A percentile compares a stretch with the other conserved stretches of the same genome.
phyloP scores from a whole-genome alignment of 495 filamentous ascomycete genomes.

The Penicillium chermesinum region DNA sequence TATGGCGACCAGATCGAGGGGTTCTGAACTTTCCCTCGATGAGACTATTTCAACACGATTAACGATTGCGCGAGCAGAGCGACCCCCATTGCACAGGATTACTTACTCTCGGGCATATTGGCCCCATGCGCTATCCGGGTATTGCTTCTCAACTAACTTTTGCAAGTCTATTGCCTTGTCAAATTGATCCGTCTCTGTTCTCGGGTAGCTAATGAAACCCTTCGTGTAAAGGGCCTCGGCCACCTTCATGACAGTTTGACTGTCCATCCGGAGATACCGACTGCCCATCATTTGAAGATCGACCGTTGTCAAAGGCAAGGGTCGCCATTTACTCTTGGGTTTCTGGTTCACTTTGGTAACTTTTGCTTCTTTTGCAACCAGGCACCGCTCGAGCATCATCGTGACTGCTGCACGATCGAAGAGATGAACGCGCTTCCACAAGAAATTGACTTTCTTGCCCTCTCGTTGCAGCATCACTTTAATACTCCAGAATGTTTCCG shows the following conservation, averaged over 20 bases:
- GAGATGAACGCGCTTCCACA: slow-evolving; percentile 74
- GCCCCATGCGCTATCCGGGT: slow-evolving; percentile 70
- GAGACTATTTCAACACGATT: slow-evolving; percentile 42
- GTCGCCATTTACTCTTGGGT: slow-evolving; percentile 90
- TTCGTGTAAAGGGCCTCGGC: slow-evolving; percentile 90
- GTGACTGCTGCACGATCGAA: slow-evolving; percentile 82
- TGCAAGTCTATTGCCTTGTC: slow-evolving; percentile 83
- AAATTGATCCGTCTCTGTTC: slow-evolving; percentile 96
- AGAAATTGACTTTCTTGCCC: slow-evolving; percentile 74
- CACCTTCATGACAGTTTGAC: slow-evolving; percentile 80
- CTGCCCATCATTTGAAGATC: slow-evolving; percentile 97
- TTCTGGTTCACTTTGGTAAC: slow-evolving; percentile 82
- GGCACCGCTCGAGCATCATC: slow-evolving; percentile 79
- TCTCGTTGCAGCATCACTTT: slow-evolving; percentile 76
- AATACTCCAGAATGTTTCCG: slow-evolving; percentile 89
- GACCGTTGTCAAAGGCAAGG: slow-evolving; percentile 91
- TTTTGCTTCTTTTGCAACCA: slow-evolving; percentile 68
- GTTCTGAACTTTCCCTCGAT: slow-evolving; percentile 73
- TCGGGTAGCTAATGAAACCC: slow-evolving; percentile 94
- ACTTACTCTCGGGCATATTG: slow-evolving; percentile 64
- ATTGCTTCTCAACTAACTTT: slow-evolving; percentile 78
- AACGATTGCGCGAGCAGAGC: slow-evolving; percentile 1
- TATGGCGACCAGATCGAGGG: slow-evolving; percentile 76
- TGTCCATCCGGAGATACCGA: slow-evolving; percentile 75
- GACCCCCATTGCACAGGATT: background rate